A percentile compares a stretch with the other conserved stretches of the same genome.
phyloP scores from a whole-genome alignment of 768 basidiomycete genomes.

The Calvatia gigantea region DNA sequence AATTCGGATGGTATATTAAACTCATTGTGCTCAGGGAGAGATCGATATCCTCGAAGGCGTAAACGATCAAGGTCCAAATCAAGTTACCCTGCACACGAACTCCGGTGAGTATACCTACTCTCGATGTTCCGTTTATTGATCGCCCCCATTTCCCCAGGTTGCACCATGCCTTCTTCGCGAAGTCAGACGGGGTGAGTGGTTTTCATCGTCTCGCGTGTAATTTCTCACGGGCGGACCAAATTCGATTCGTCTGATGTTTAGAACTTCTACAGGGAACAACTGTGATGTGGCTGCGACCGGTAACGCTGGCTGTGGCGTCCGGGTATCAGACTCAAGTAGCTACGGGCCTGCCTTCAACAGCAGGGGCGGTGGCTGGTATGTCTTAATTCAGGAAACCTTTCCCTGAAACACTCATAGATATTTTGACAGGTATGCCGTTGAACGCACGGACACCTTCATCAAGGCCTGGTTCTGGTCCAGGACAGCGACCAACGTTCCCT shows the following conservation, averaged over 20 bases:
- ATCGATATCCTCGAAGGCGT: slow-evolving; percentile 57
- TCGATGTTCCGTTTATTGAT: background rate
- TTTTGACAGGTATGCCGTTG: slow-evolving; percentile 53
- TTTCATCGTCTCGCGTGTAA: too few species aligned
- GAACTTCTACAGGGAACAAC: slow-evolving; percentile 36
- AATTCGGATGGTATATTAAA: slow-evolving; percentile 11
- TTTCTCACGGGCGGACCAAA: background rate
- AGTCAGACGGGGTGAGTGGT: slow-evolving; percentile 42
- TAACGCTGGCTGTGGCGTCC: slow-evolving; percentile 30
- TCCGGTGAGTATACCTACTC: slow-evolving; percentile 24
- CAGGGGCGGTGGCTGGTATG: slow-evolving; percentile 61
- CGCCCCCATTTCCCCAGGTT: slow-evolving; percentile 28
- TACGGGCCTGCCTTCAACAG: slow-evolving; percentile 58
- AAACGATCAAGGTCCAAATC: slow-evolving; percentile 50
- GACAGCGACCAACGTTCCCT: slow-evolving; percentile 36
- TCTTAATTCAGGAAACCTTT: background rate
- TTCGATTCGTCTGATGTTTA: slow-evolving; percentile 14
- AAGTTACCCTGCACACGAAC: slow-evolving; percentile 54
- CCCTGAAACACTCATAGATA: background rate
- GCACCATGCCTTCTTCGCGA: slow-evolving; percentile 48
- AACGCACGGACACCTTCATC: slow-evolving; percentile 53
- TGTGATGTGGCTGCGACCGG: slow-evolving; percentile 45
- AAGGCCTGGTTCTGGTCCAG: slow-evolving; percentile 75
- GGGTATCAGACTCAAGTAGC: slow-evolving; percentile 32
- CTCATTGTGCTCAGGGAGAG: slow-evolving; percentile 34